Evolutionary conservation across 2,329 filamentous ascomycete genomes (phyloP).

Genomic region (Cladosporium halotolerans): DNA sequence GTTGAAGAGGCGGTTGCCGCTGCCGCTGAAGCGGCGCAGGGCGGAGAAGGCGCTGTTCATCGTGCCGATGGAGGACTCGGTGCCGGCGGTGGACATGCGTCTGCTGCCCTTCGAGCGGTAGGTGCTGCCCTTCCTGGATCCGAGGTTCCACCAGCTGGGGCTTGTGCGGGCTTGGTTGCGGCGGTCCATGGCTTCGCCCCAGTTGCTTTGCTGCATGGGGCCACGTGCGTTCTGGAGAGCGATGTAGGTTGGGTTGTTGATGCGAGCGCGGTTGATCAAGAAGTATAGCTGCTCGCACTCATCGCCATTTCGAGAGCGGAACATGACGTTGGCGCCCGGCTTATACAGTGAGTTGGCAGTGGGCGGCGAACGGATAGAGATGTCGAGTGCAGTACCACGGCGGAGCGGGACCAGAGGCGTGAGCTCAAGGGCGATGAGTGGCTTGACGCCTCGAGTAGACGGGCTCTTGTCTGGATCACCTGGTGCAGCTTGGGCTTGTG

Average conservation of each 20-base stretch:
- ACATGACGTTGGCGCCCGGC: constrained; percentile 74
- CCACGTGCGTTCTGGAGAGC: constrained; percentile 66
- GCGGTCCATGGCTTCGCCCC: constrained; percentile 47
- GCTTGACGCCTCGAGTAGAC: constrained; percentile 36
- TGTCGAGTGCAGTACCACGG: constrained; percentile 85
- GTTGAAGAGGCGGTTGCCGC: constrained; percentile 70
- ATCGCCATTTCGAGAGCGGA: constrained; percentile 68
- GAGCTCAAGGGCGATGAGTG: constrained; percentile 68
- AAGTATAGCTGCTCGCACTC: constrained; percentile 80
- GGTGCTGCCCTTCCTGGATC: constrained; percentile 48
- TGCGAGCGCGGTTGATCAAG: constrained; percentile 79
- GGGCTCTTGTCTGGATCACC: constrained; percentile 36
- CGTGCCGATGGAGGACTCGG: constrained; percentile 68
- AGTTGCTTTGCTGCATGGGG: constrained; percentile 42
- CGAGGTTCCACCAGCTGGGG: constrained; percentile 48
- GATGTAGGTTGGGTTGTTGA: constrained; percentile 90
- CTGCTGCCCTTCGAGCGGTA: constrained; percentile 51
- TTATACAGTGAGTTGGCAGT: constrained; percentile 64
- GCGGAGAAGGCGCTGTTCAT: constrained; percentile 74
- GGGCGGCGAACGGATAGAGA: constrained; percentile 85
- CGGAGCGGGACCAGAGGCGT: constrained; percentile 87
- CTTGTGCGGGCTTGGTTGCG: constrained; percentile 41
- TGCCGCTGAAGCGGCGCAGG: constrained; percentile 64
- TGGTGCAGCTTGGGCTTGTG: constrained; percentile 35
- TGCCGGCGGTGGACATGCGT: constrained; percentile 52